Evolutionary conservation across 768 basidiomycete genomes (phyloP), one percentile per base, ranked within the genome.

Genomic region (Leccinum disarticulatum): DNA sequence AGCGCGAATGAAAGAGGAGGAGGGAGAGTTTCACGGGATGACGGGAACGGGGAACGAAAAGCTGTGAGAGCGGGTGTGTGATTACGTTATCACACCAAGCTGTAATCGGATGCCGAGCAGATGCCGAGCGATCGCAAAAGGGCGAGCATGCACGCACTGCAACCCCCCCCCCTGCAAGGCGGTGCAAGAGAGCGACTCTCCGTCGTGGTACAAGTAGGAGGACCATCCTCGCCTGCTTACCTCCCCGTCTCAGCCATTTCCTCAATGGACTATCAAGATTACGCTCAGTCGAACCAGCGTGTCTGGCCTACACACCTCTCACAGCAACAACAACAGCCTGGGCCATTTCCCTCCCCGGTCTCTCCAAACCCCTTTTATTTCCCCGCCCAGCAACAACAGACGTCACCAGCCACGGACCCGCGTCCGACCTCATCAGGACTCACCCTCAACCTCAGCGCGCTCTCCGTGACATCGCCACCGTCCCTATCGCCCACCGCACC

Each of bases 371-470:
- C 71, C 9, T 74, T 43, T 54, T 70, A 61, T 52, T 74, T 70
- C 17, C 62, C 69, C 1, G 5, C 36, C 2, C 64, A 55, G 11
- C 65, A 68, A 15, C 36, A 56, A 11, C 68, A 64, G 58, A 60
- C 68, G 8, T 61, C 68, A 48, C 64, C 62, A 4, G 17, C 43
- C 22, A 43, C 56, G 0, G 68, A 68, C 11, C 22, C 68, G 0
- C 64, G 62, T 41, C 70, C 67, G 41, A 71, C 67, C 25, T 66
- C 77, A n/a, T 73, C 80, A 36, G 69, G 77, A 1, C 78, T 90
- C 48, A 83, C 86, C 31, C 82, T 91, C 69, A 91, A 90, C 69
- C 78, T 91, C 58, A 84, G 84, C 27, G 79, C 82, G 1, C 80
- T 91, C 55, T 77, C 83, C 53, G 88, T 91, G 56, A 73, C 86